Evolutionary conservation across 148 eudicot genomes (phyloP).

Genomic region (Rhododendron williamsianum): DNA sequence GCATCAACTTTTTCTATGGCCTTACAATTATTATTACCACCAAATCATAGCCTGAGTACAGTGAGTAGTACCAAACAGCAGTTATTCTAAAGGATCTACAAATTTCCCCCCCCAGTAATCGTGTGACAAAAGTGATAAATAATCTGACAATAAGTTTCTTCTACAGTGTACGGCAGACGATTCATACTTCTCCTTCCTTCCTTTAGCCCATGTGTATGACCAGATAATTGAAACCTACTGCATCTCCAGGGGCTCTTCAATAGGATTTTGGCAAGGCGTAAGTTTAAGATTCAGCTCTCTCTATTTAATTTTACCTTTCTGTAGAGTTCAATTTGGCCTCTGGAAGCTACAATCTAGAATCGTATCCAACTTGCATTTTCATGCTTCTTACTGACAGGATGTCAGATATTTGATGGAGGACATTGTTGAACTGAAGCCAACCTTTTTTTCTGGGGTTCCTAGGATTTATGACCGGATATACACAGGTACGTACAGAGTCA

Average conservation of each 20-base stretch:
- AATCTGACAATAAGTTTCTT: constrained; percentile 1
- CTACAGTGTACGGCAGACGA: constrained; percentile 60
- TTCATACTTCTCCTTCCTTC: constrained; percentile 88
- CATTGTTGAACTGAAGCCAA: constrained; percentile 73
- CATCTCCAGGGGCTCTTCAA: constrained; percentile 67
- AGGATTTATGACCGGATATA: constrained; percentile 86
- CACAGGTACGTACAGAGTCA: constrained; percentile 49
- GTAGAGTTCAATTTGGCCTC: background rate
- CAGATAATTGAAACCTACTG: constrained; percentile 77
- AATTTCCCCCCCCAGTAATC: background rate
- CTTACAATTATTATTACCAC: background rate
- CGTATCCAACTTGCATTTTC: background rate
- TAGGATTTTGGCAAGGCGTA: constrained; percentile 99
- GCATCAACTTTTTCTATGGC: background rate
- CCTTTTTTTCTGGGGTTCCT: constrained; percentile 88
- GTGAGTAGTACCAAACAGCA: background rate
- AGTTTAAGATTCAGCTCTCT: constrained; percentile 18
- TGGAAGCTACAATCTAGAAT: background rate
- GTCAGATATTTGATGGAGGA: constrained; percentile 76
- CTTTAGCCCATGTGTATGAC: constrained; percentile 89
- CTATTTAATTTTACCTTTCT: background rate
- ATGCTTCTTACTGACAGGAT: constrained; percentile 45
- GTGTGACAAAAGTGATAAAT: background rate
- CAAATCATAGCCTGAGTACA: background rate
- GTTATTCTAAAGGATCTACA: background rate